A percentile compares a stretch with the other conserved stretches of the same genome.
phyloP scores from a whole-genome alignment of 768 basidiomycete species.

The Termitomyces sp. region DNA sequence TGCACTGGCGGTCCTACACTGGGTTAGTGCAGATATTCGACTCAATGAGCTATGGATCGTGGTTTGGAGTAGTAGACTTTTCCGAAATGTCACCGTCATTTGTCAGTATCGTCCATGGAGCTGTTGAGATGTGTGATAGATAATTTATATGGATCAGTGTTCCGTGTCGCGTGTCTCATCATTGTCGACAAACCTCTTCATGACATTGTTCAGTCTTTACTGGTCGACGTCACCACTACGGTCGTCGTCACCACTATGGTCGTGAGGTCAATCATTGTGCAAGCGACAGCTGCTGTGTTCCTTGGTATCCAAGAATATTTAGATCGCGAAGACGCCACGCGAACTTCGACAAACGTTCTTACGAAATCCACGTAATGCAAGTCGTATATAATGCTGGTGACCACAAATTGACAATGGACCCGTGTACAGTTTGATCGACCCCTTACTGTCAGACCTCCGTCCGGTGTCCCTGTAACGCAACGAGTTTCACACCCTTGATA shows the following conservation, averaged over 20 bases:
- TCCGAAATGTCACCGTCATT: background rate
- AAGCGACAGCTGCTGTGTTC: background rate
- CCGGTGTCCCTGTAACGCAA: background rate
- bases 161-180: slow-evolving; percentile 6
- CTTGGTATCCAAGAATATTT: background rate
- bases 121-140: background rate
- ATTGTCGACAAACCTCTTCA: background rate
- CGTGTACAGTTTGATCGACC: background rate
- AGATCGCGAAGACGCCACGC: background rate
- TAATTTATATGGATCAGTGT: background rate
- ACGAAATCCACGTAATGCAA: background rate
- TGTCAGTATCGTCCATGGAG: background rate
- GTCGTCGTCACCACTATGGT: background rate
- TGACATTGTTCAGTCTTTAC: background rate
- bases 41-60: background rate
- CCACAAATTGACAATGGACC: background rate
- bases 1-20: background rate
- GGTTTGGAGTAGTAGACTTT: background rate
- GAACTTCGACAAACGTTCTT: background rate
- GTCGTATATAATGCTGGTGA: background rate
- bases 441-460: background rate
- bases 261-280: background rate
- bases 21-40: background rate
- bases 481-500: slow-evolving; percentile 6
- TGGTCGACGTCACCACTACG: too few relatives aligned